Evolutionary conservation across 176 grass and related monocot genomes (phyloP).

Genomic region (Zoysia japonica): DNA sequence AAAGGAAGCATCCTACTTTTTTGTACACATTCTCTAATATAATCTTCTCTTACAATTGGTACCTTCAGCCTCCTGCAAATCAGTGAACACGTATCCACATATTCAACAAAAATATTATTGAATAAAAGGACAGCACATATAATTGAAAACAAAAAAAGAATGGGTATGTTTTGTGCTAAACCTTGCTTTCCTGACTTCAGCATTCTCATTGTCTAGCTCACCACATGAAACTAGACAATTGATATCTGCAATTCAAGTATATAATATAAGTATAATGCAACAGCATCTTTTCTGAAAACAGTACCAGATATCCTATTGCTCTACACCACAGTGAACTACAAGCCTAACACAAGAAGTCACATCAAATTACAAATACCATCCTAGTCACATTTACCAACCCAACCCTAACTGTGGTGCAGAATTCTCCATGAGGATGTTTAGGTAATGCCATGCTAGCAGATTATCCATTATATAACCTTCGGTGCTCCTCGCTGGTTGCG

Average conservation of each 20-base stretch:
- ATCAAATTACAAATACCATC: not conserved
- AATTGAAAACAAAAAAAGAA: slow-evolving; percentile 21
- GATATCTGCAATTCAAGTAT: slow-evolving; percentile 67
- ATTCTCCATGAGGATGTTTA: not conserved
- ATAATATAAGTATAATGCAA: slow-evolving; percentile 36
- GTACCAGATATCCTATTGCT: not conserved
- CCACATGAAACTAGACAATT: slow-evolving; percentile 73
- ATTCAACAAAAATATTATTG: not conserved
- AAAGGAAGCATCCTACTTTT: slow-evolving; percentile 77
- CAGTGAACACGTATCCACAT: slow-evolving; percentile 25
- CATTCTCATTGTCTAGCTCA: slow-evolving; percentile 60
- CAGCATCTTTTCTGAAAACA: not conserved
- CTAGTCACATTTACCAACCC: not conserved
- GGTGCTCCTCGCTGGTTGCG: not conserved
- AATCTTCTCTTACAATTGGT: slow-evolving; percentile 76
- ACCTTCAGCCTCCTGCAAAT: slow-evolving; percentile 85
- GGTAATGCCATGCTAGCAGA: not conserved
- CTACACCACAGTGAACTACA: not conserved
- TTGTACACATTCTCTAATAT: slow-evolving; percentile 67
- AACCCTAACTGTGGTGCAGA: not conserved
- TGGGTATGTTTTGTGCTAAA: slow-evolving; percentile 7
- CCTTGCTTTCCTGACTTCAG: slow-evolving; percentile 92
- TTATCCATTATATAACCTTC: not conserved
- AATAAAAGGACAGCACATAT: slow-evolving; percentile 23
- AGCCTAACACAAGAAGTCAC: not conserved